These are phyloP conservation scores for Metarhizium humberi DNA, from an alignment of 2,329 filamentous ascomycete species.

Conservation along the genomic window DNA sequence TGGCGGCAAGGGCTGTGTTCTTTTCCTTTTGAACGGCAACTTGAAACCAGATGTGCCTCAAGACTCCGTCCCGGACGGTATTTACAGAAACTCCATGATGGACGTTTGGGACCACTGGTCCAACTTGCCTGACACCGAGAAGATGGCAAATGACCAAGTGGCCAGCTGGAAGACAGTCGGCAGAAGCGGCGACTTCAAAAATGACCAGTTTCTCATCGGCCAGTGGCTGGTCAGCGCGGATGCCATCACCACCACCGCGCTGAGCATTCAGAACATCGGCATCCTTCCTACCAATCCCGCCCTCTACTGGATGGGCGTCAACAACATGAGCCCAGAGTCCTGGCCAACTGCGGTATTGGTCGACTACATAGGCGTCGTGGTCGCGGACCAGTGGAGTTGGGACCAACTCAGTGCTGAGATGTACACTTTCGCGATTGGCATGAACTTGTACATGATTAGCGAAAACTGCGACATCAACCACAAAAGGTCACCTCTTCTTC, in stretches of 20 bases:
- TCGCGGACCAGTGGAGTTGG: constrained; percentile 15
- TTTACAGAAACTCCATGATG: constrained; percentile 18
- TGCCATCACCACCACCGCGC: constrained; percentile 15
- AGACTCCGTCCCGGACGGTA: constrained; percentile 18
- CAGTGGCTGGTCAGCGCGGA: constrained; percentile 23
- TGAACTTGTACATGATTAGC: constrained; percentile 22
- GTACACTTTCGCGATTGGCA: constrained; percentile 19
- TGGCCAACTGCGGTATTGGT: constrained; percentile 23
- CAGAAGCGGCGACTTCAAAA: constrained; percentile 10
- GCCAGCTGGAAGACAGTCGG: constrained; percentile 13
- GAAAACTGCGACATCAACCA: constrained; percentile 20
- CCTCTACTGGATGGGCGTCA: constrained; percentile 23
- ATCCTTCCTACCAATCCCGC: constrained; percentile 22
- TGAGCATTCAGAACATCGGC: constrained; percentile 19
- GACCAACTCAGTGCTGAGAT: constrained; percentile 21
- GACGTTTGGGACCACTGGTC: constrained; percentile 21
- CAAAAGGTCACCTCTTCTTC: constrained; percentile 14
- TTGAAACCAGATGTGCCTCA: constrained; percentile 11
- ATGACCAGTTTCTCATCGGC: constrained; percentile 18
- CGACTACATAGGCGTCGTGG: constrained; percentile 22
- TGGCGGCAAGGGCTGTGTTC: constrained; percentile 21
- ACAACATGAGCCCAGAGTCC: constrained; percentile 16
- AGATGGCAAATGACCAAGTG: constrained; percentile 14
- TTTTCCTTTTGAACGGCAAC: constrained; percentile 19
- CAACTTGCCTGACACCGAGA: constrained; percentile 15